Evolutionary conservation across 495 filamentous ascomycete species (phyloP).

Genomic region (Neurospora sp.): DNA sequence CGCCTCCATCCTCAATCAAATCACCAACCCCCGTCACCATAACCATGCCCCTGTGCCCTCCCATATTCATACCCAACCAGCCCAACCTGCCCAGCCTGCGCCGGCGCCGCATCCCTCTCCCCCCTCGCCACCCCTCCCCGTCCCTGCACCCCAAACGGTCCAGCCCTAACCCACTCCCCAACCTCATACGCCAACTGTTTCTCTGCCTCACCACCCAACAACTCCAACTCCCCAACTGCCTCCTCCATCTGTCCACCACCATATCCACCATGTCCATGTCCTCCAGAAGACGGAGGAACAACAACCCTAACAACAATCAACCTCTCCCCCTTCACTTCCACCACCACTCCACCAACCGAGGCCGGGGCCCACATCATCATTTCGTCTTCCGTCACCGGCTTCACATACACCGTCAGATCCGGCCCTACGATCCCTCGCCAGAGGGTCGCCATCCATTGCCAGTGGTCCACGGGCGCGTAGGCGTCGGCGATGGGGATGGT

Average conservation of each 20-base stretch:
- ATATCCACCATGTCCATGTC: background rate
- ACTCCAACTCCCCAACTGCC: too few species aligned
- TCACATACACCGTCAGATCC: slow-evolving; percentile 73
- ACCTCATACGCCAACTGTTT: slow-evolving; percentile 74
- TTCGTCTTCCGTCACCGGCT: slow-evolving; percentile 16
- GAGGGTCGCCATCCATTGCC: slow-evolving; percentile 95
- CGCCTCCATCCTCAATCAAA: background rate
- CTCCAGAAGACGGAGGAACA: background rate
- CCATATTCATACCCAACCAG: background rate
- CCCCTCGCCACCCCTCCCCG: background rate
- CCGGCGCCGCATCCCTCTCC: background rate
- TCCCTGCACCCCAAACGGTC: slow-evolving; percentile 20
- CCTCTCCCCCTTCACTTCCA: slow-evolving; percentile 43
- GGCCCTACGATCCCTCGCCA: slow-evolving; percentile 83
- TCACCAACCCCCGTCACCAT: background rate
- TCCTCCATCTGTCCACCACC: slow-evolving; percentile 10
- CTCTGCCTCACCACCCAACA: slow-evolving; percentile 58
- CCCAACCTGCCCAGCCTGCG: background rate
- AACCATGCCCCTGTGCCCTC: background rate
- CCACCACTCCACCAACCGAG: slow-evolving; percentile 8
- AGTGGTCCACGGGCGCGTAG: slow-evolving; percentile 80
- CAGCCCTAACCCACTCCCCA: slow-evolving; percentile 59
- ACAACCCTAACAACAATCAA: slow-evolving; percentile 28
- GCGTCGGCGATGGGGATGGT: slow-evolving; percentile 63
- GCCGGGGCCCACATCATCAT: slow-evolving; percentile 1